Conservation (phyloP, 2,329 filamentous ascomycete species). For the Alternaria arbusti region DNA sequence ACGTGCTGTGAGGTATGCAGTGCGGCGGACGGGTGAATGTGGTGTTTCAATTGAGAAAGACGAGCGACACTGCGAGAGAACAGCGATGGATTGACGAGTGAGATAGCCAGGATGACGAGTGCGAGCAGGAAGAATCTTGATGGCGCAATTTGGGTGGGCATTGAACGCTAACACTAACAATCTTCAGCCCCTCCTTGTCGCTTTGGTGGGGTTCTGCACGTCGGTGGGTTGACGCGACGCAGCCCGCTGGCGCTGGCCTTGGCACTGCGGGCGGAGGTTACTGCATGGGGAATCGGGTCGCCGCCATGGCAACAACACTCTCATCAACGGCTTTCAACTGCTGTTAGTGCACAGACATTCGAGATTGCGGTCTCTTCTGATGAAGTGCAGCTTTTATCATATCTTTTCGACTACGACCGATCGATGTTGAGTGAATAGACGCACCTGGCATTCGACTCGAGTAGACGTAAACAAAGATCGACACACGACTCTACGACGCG, state of each 20-base stretch:
- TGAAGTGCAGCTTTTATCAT: neutral
- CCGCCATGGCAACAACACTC: slow-evolving; percentile 26
- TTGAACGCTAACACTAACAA: slow-evolving; percentile 25
- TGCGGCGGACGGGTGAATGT: slow-evolving; percentile 37
- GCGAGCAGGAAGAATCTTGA: slow-evolving; percentile 40
- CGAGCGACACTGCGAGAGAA: slow-evolving; percentile 38
- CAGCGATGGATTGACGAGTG: slow-evolving; percentile 34
- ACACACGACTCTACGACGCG: slow-evolving; percentile 5
- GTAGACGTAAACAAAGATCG: slow-evolving; percentile 34
- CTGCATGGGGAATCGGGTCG: slow-evolving; percentile 15
- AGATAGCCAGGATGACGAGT: slow-evolving; percentile 42
- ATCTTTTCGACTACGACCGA: neutral
- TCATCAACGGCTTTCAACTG: neutral
- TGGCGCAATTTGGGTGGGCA: slow-evolving; percentile 32
- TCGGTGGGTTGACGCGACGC: slow-evolving; percentile 16
- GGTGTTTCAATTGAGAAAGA: slow-evolving; percentile 39
- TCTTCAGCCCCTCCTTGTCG: slow-evolving; percentile 21
- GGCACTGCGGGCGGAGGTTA: slow-evolving; percentile 28
- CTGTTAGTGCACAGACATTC: neutral
- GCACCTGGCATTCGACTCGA: neutral
- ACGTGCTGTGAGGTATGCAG: slow-evolving; percentile 13
- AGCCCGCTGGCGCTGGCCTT: slow-evolving; percentile 1
- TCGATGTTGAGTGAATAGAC: neutral
- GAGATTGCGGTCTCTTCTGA: neutral
- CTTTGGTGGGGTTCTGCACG: slow-evolving; percentile 21